Conservation (phyloP, 768 basidiomycete species). For the Boletus sp. region DNA sequence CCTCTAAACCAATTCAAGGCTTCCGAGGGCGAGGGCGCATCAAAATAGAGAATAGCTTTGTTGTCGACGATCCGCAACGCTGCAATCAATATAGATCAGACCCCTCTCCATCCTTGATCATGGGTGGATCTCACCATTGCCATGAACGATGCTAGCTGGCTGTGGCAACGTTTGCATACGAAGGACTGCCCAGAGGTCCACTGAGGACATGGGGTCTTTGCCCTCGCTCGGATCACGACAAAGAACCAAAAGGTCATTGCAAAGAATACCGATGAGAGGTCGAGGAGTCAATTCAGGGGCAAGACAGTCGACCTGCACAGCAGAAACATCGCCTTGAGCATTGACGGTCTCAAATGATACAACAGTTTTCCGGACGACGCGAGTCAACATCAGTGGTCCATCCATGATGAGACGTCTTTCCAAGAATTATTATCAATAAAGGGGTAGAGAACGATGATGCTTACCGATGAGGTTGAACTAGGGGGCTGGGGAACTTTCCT, state of each 20-base stretch:
- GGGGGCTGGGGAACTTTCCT: conserved; percentile 92
- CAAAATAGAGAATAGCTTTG: conserved; percentile 89
- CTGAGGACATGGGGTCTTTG: conserved; percentile 65
- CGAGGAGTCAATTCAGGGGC: conserved; percentile 83
- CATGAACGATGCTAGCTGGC: conserved; percentile 87
- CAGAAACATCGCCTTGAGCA: conserved; percentile 71
- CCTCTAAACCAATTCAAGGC: conserved; percentile 91
- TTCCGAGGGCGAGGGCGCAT: conserved; percentile 79
- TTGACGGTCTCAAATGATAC: conserved; percentile 80
- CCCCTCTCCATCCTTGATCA: not conserved
- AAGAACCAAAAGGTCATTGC: conserved; percentile 91
- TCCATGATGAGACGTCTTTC: conserved; percentile 89
- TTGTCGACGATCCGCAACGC: conserved; percentile 88
- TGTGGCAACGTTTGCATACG: conserved; percentile 93
- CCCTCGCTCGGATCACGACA: conserved; percentile 85
- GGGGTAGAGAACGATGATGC: conserved; percentile 16
- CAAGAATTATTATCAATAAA: conserved; percentile 7
- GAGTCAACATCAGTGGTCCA: conserved; percentile 77
- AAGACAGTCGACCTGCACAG: conserved; percentile 88
- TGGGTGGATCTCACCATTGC: conserved; percentile 56
- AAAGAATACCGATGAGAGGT: conserved; percentile 76
- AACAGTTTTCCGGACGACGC: conserved; percentile 86
- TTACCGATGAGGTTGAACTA: conserved; percentile 96
- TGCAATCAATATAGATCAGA: conserved; percentile 28
- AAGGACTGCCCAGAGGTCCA: conserved; percentile 96